Base-by-base conservation (phyloP, 2,329 filamentous ascomycete species). In the Aspergillus sp. region DNA sequence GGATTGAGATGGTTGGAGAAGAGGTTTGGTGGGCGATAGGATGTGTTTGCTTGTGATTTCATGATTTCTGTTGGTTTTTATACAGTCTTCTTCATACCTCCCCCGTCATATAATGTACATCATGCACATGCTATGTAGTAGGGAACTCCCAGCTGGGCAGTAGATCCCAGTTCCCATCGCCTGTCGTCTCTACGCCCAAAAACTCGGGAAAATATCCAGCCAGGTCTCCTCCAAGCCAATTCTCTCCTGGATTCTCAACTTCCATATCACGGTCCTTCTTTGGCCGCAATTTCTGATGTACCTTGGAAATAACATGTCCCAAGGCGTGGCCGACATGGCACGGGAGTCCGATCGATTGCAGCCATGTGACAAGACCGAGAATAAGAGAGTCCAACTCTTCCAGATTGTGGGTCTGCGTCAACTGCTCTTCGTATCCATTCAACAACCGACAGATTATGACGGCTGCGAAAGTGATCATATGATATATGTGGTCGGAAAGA, bases 401-500 rank as follows among this genome's bases (percentile, higher is more conserved):
- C 4, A 74, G 57, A 16, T 74, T 59, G 36, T 73, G 65, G 6
- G 58, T 60, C 5, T 50, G 42, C 5, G 63, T 56, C 2, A 74
- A 51, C 25, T 74, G 66, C 7, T 58, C 58, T 53, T 73, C 73
- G 50, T 76, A 72, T 32, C 50, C 68, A 47, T 69, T 66, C 3
- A 76, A 55, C 2, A 77, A 47, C 23, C 74, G 68, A 17, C 63
- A 66, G 14, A 66, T 56, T 2, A 59, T 50, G 23, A 66, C 61
- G 2, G 63, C 75, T 0, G 76, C 70, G 49, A 77, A 78, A 4
- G 73, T 75, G 45, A 77, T 74, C 64, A 78, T 74, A 53, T 78
- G 75, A 52, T 77, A 78, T 17, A 77, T 75, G 46, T 78, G 76
- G 50, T 78, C 75, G 3, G 69, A 77, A 4, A 78, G 58, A 57